Evolutionary conservation across 805 yeast genomes (phyloP).

Genomic region (Zygoascus bituminiphila): DNA sequence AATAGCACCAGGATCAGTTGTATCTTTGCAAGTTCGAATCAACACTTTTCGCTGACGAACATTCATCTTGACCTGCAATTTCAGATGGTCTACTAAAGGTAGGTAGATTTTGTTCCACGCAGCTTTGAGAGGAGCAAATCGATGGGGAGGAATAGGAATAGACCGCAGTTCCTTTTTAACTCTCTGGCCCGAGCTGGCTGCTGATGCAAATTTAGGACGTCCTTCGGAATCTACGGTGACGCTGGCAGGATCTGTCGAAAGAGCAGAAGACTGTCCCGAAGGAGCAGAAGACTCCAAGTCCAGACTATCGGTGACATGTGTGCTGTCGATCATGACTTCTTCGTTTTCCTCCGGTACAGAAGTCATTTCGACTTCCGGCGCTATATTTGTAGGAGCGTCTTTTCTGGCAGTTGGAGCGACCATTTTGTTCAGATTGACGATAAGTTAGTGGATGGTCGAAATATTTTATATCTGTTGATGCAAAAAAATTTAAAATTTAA

Average conservation of each 20-base stretch:
- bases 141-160: slow-evolving; percentile 91
- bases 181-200: slow-evolving; percentile 49
- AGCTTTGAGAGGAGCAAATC: slow-evolving; percentile 88
- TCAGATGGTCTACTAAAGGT: slow-evolving; percentile 89
- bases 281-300: slow-evolving; percentile 13
- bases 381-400: slow-evolving; percentile 3
- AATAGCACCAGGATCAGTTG: slow-evolving; percentile 87
- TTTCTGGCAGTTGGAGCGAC: slow-evolving; percentile 32
- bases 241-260: no score
- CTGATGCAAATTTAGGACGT: slow-evolving; percentile 78
- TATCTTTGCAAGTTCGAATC: slow-evolving; percentile 68
- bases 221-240: slow-evolving; percentile 77
- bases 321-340: slow-evolving; percentile 32
- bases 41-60: slow-evolving; percentile 66
- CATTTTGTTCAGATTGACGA: slow-evolving; percentile 16
- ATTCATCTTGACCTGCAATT: slow-evolving; percentile 94
- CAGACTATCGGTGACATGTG: slow-evolving; percentile 19
- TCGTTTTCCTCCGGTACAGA: slow-evolving; percentile 8
- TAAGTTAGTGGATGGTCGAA: no score
- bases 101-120: slow-evolving; percentile 93
- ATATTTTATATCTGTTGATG: neutral
- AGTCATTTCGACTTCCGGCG: neutral
- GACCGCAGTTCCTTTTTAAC: slow-evolving; percentile 82
- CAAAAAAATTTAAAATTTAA: no score
- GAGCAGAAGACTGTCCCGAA: slow-evolving; percentile 8